Percentiles rank a stretch among this genome's conserved stretches.
phyloP scores from a whole-genome alignment of 1,284 basidiomycete genomes.

The Leccinum griseonigrum region DNA sequence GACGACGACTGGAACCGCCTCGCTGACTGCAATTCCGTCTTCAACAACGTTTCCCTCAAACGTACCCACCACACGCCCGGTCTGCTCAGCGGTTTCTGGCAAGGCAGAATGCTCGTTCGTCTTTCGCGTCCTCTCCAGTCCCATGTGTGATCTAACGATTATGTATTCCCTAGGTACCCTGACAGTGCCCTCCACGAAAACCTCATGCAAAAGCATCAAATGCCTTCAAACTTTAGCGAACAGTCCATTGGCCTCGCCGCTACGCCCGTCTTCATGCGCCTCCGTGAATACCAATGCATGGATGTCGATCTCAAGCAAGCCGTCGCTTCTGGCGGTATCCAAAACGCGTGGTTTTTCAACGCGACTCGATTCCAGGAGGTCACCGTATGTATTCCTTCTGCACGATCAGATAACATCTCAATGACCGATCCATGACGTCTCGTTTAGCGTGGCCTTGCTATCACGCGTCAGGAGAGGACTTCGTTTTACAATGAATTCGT shows the following conservation, averaged over 20 bases:
- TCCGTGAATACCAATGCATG: slow-evolving; percentile 55
- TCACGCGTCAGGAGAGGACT: slow-evolving; percentile 24
- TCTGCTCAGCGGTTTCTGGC: slow-evolving; percentile 53
- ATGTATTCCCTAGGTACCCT: slow-evolving; percentile 29
- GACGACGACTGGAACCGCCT: slow-evolving; percentile 62
- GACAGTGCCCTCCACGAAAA: slow-evolving; percentile 33
- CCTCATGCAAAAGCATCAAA: slow-evolving; percentile 32
- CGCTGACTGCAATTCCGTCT: slow-evolving; percentile 47
- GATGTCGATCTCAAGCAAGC: slow-evolving; percentile 36
- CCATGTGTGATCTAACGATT: slow-evolving; percentile 12
- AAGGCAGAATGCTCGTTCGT: slow-evolving; percentile 53
- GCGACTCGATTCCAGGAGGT: slow-evolving; percentile 26
- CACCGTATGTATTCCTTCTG: slow-evolving; percentile 24
- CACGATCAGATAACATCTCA: slow-evolving; percentile 1
- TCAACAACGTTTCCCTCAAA: slow-evolving; percentile 37
- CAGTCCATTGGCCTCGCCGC: slow-evolving; percentile 36
- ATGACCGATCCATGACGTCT: neutral
- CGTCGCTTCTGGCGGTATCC: slow-evolving; percentile 42
- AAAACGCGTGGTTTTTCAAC: slow-evolving; percentile 54
- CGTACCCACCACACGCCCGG: slow-evolving; percentile 51
- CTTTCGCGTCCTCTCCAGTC: neutral
- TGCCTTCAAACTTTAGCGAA: slow-evolving; percentile 38
- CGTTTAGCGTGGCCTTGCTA: slow-evolving; percentile 22
- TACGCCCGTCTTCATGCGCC: slow-evolving; percentile 52
- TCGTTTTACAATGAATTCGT: slow-evolving; percentile 37